These are phyloP conservation scores for Tephrocybe sp. DNA, from an alignment of 768 basidiomycete genomes.

Conservation along the genomic window DNA sequence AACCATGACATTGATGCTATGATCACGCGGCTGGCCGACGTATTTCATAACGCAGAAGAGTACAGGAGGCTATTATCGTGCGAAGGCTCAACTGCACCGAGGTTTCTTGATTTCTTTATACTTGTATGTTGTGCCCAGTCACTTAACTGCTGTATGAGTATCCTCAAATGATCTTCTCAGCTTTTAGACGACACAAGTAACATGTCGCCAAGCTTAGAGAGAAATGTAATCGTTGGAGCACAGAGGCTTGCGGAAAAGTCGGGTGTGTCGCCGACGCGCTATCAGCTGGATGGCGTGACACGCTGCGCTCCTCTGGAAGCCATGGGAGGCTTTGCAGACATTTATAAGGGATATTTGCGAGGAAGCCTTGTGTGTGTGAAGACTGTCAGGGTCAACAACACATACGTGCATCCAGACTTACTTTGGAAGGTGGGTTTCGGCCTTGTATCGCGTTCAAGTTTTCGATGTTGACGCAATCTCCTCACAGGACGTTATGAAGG, in stretches of 20 bases:
- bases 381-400: neutral
- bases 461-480: neutral
- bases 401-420: neutral
- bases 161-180: neutral
- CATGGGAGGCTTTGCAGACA: neutral
- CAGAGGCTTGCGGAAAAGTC: too few relatives aligned
- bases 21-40: too few relatives aligned
- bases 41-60: too few relatives aligned
- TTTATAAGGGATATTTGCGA: neutral
- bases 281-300: neutral
- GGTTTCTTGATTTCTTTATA: too few relatives aligned
- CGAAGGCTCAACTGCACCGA: neutral
- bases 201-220: neutral
- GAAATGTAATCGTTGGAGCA: slow-evolving; percentile 1
- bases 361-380: neutral
- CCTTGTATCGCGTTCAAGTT: neutral
- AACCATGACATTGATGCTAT: too few relatives aligned
- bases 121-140: neutral
- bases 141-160: neutral
- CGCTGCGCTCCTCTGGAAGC: neutral
- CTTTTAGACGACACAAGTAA: neutral
- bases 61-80: too few relatives aligned
- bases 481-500: neutral
- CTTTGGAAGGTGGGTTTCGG: neutral
- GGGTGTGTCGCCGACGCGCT: neutral